Conservation (phyloP, 2,329 filamentous ascomycete genomes). For the Claviceps sp. region DNA sequence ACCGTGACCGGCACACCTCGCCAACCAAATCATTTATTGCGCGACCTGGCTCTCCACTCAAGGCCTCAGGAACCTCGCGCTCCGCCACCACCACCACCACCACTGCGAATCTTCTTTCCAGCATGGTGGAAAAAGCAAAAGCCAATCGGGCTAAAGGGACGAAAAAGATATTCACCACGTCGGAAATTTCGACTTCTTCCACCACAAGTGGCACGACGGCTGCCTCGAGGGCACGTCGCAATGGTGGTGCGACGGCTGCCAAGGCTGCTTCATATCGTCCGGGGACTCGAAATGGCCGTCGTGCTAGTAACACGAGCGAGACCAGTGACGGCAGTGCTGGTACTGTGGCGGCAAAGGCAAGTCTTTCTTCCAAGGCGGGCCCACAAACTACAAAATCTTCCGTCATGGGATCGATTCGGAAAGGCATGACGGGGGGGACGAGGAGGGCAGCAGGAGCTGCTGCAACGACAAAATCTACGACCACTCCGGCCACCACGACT, state of each 20-base stretch:
- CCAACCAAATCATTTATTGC: conserved; percentile 44
- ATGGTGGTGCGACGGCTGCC: conserved; percentile 18
- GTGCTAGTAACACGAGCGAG: conserved; percentile 47
- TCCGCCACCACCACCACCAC: conserved; percentile 26
- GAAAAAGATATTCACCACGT: conserved; percentile 32
- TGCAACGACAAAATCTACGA: conserved; percentile 19
- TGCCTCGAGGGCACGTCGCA: conserved; percentile 20
- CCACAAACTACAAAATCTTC: conserved; percentile 33
- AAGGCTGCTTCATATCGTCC: conserved; percentile 22
- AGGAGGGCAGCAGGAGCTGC: conserved; percentile 30
- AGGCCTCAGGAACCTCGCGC: conserved; percentile 30
- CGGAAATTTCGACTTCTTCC: conserved; percentile 26
- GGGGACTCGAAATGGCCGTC: conserved; percentile 34
- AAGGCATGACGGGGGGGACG: conserved; percentile 32
- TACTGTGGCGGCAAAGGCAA: conserved; percentile 47
- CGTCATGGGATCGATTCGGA: conserved; percentile 40
- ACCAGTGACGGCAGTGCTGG: conserved; percentile 50
- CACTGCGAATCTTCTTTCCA: conserved; percentile 34
- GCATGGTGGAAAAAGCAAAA: conserved; percentile 49
- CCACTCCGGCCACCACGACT: conserved; percentile 27
- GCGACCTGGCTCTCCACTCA: conserved; percentile 49
- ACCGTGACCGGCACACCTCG: conserved; percentile 34
- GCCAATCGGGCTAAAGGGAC: conserved; percentile 34
- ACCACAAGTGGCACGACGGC: conserved; percentile 24
- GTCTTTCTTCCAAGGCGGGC: conserved; percentile 18